Base-by-base conservation (phyloP, 2,329 filamentous ascomycete genomes). In the Clonostachys solani region DNA sequence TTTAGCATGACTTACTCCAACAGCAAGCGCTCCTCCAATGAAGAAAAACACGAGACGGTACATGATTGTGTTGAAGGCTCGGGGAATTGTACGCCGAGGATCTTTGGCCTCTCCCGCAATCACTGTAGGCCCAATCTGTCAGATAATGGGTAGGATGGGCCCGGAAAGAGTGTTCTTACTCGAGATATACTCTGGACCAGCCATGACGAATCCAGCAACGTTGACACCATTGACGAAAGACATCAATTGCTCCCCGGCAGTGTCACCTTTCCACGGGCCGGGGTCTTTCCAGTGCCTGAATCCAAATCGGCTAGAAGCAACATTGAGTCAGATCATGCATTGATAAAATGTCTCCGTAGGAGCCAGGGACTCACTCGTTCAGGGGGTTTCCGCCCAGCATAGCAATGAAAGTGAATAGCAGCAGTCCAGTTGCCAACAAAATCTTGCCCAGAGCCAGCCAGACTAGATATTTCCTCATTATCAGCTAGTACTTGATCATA, bases 11-110 rank as follows among this genome's bases (percentile, higher is more conserved):
- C 19, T 19, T 47, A 23, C 19, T 5, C 82, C 82, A 23, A 86
- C 75, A 45, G 73, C 76, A 3, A 89, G 68, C 5, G 81, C 80
- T 8, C 83, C 80, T 5, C 86, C 73, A 18, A 87, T 75, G 65
- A 87, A 88, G 65, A 88, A 87, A 1, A 77, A 59, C 13, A 79
- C 72, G 43, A 90, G 75, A 42, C 87, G 81, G 61, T 83, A 86
- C 65, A 88, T 88, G 7, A 89, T 84, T 1, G 82, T 84, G 56
- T 87, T 88, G 68, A 81, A 89, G 1, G 86, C 86, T 42, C 33
- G 38, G 3, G 40, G 37, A 29, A 40, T 13, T 3, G 17, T 33
- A 5, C 18, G 37, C 13, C 23, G 37, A 16, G n/a, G 84, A 51
- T 84, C 80, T 19, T 38, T 45, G 4, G 44, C 56, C 59, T 85